Evolutionary conservation across 768 basidiomycete genomes (phyloP).

Genomic region (Tricholoma matsutake): DNA sequence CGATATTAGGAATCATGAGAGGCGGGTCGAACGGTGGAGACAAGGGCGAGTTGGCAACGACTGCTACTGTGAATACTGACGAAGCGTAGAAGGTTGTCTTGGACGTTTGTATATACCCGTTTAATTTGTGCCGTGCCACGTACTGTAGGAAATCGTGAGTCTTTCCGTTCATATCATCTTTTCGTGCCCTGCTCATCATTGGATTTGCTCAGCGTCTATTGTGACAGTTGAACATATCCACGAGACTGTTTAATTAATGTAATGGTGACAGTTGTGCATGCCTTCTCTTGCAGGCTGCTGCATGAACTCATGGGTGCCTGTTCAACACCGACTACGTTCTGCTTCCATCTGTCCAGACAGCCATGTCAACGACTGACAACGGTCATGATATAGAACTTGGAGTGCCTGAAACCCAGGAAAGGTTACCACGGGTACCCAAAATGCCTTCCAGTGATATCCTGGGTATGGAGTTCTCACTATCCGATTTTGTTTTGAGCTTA

Average conservation of each 20-base stretch:
- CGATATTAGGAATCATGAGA: constrained; percentile 7
- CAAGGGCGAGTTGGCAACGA: not conserved
- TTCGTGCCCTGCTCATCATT: not conserved
- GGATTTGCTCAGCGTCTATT: not conserved
- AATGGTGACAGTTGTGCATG: not conserved
- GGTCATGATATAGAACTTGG: not conserved
- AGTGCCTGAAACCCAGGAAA: not conserved
- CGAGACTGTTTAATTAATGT: not conserved
- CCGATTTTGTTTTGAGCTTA: not conserved
- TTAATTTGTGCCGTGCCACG: not conserved
- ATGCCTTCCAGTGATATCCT: not conserved
- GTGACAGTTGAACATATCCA: not conserved
- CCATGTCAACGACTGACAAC: not conserved
- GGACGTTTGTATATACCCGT: not conserved
- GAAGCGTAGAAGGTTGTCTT: not conserved
- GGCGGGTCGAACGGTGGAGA: not conserved
- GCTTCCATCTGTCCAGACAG: not conserved
- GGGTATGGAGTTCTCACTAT: not conserved
- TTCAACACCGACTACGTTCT: not conserved
- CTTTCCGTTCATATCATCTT: not conserved
- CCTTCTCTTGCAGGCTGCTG: not conserved
- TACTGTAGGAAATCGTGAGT: not conserved
- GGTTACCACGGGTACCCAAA: not conserved
- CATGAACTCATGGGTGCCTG: not conserved
- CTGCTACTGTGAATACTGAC: not conserved